A percentile compares a stretch with the other conserved stretches of the same genome.
Evolutionary conservation across 139 green algal genomes (phyloP).

Genomic region (Closterium sp.): DNA sequence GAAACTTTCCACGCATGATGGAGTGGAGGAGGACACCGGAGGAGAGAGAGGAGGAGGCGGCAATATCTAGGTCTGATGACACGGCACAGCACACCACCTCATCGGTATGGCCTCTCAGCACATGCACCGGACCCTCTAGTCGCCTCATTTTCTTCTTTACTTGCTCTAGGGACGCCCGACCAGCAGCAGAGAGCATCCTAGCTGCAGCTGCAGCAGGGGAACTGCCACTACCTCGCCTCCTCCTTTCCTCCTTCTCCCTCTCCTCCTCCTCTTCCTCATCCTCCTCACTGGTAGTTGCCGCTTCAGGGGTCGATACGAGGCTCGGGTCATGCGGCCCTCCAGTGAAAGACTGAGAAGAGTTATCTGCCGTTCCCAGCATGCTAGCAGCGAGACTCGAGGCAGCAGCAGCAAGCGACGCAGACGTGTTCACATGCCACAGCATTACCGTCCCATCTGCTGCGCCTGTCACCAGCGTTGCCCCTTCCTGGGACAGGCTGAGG

Average conservation of each 20-base stretch:
- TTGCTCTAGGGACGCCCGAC: background rate
- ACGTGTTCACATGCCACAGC: constrained; percentile 57
- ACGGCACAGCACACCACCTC: constrained; percentile 61
- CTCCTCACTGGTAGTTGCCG: background rate
- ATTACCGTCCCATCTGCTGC: constrained; percentile 63
- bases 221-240: background rate
- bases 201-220: background rate
- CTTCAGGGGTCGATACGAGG: background rate
- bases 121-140: constrained; percentile 41
- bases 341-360: background rate
- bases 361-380: background rate
- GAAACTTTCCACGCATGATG: constrained; percentile 45
- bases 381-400: background rate
- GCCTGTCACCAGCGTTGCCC: constrained; percentile 57
- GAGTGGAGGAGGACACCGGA: constrained; percentile 47
- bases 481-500: constrained; percentile 53
- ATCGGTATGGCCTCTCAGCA: constrained; percentile 64
- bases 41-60: constrained; percentile 28
- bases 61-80: constrained; percentile 64
- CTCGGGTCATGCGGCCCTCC: background rate
- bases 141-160: background rate
- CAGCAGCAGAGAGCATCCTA: background rate
- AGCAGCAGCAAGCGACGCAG: background rate
- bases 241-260: background rate
- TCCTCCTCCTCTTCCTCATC: constrained; percentile 2